Evolutionary conservation across 192 early-diverging fungal genomes (phyloP), one percentile per base, ranked within the genome.

Genomic region (Podila epicladia): DNA sequence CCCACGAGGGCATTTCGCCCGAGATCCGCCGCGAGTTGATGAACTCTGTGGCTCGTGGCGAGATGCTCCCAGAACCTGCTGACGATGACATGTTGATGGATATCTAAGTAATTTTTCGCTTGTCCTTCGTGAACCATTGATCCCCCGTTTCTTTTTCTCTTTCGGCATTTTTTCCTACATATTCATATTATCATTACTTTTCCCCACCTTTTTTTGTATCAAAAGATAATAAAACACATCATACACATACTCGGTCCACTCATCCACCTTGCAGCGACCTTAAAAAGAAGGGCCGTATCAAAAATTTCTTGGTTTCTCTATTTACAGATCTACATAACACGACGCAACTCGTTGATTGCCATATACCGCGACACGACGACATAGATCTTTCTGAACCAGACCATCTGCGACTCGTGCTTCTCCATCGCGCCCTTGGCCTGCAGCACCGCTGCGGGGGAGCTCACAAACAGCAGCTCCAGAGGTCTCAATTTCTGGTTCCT

Each of bases 11-110:
- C 64, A 98, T 99, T 62, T 90, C 95, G 2, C 94, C 97, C 38
- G 98, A 99, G 86, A 94, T 99, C 82, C 91, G 97, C 45, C 90
- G 97, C 65, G 98, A 99, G 83, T 76, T 99, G 29, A 82, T 87
- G 58, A 87, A 91, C 82, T 87, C 91, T 29, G 87, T 91, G 28
- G 88, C 91, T 32, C 89, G 93, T 72, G 93, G 90, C 45, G 92
- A 93, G 78, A 83, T 93, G 73, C 68, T 92, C 61, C 72, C 72
- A 11, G 87, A 88, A 57, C 87, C 86, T 2, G 86, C 82, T 29
- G 91, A 92, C 35, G 85, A 87, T 66, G 85, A 86, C 66, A 83
- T 85, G 66, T 66, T 80, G 62, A 80, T 80, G 77, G 77, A 80
- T 55, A 80, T 80, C 55, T 80, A 80, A 80, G 22, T 20, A 12